Evolutionary conservation across 306 rosid species (phyloP).

Genomic region (Castanea mollissima): DNA sequence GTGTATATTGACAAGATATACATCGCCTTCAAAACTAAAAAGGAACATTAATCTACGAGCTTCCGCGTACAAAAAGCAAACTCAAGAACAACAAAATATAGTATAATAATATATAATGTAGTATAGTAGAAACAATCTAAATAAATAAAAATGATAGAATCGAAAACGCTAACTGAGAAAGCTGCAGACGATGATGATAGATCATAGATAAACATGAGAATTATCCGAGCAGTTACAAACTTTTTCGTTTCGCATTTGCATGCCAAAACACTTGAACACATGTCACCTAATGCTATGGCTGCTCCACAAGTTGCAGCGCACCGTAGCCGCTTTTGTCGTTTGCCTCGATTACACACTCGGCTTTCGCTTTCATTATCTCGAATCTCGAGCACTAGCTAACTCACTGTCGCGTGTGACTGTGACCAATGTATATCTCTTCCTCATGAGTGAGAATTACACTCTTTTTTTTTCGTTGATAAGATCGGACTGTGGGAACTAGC

Average conservation of each 20-base stretch:
- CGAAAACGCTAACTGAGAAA: not conserved
- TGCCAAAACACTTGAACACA: not conserved
- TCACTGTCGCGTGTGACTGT: no score
- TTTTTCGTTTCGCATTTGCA: not conserved
- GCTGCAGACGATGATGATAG: not conserved
- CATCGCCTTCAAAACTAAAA: no score
- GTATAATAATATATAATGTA: no score
- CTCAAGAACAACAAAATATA: no score
- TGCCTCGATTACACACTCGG: not conserved
- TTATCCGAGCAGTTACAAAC: not conserved
- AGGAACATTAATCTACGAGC: no score
- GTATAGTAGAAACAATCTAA: no score
- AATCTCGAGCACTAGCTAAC: not conserved
- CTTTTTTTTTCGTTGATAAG: no score
- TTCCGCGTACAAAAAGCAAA: no score
- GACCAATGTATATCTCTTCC: no score
- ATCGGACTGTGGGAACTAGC: no score
- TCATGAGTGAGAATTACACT: no score
- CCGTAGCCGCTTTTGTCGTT: conserved; percentile 41
- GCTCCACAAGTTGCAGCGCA: conserved; percentile 34
- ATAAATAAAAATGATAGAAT: not conserved
- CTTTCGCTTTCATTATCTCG: not conserved
- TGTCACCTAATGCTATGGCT: not conserved
- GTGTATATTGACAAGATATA: no score
- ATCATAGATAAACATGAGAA: conserved; percentile 23